A percentile compares a stretch with the other conserved stretches of the same genome.
Conservation (phyloP, 202 grass and related monocot species). For the Panicum virgatum region DNA sequence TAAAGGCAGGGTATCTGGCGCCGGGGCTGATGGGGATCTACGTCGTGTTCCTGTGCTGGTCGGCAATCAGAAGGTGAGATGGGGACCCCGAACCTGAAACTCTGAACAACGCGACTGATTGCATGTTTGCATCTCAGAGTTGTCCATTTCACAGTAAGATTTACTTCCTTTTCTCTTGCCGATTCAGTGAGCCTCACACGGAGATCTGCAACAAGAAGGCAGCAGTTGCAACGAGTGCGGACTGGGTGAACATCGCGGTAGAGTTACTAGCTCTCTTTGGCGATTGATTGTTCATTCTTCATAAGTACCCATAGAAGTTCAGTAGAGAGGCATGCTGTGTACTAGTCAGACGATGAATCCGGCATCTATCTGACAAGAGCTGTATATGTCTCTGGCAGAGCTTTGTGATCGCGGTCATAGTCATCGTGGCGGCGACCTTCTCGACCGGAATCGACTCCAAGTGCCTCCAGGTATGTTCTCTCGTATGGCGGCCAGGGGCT, state of each 20-base stretch:
- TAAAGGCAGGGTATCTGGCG: conserved; percentile 79
- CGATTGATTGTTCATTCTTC: not conserved
- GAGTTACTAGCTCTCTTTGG: not conserved
- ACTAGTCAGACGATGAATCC: not conserved
- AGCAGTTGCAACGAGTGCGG: conserved; percentile 57
- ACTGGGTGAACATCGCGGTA: conserved; percentile 94
- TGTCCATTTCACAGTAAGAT: no score
- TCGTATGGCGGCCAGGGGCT: not conserved
- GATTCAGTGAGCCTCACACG: conserved; percentile 74
- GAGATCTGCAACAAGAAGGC: conserved; percentile 85
- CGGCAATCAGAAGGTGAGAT: conserved; percentile 77
- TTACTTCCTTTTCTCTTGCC: not conserved
- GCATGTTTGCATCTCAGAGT: not conserved
- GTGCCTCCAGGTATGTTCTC: conserved; percentile 59
- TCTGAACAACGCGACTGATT: no score
- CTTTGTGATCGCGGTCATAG: conserved; percentile 85
- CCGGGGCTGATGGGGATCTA: conserved; percentile 93
- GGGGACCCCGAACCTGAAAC: not conserved
- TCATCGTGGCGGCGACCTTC: conserved; percentile 91
- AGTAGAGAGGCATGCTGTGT: not conserved
- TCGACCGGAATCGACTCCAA: conserved; percentile 95
- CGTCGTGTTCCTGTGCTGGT: conserved; percentile 91
- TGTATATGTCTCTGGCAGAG: conserved; percentile 45
- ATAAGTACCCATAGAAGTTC: not conserved
- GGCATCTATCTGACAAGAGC: not conserved